A percentile compares a stretch with the other conserved stretches of the same genome.
Evolutionary conservation across 768 basidiomycete genomes (phyloP).

Genomic region (Boletellus sp.): DNA sequence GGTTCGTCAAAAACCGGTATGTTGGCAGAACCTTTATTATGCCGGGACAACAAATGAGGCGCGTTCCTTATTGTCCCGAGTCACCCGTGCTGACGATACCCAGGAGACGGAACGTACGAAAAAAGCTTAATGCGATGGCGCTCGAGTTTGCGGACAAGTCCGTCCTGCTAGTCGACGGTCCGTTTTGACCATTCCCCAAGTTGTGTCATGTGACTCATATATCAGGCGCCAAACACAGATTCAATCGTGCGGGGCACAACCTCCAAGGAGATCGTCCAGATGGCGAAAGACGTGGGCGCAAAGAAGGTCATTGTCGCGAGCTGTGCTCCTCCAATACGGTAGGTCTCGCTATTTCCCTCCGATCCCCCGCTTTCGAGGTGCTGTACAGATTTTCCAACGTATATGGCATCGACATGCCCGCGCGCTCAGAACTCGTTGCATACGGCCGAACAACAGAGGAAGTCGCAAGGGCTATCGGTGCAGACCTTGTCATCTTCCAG

Average conservation of each 20-base stretch:
- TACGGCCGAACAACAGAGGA: slow-evolving; percentile 66
- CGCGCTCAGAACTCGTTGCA: slow-evolving; percentile 89
- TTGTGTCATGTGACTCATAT: background rate
- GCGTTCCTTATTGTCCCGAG: slow-evolving; percentile 1
- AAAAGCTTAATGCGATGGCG: slow-evolving; percentile 98
- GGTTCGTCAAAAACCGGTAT: slow-evolving; percentile 98
- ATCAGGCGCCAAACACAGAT: slow-evolving; percentile 45
- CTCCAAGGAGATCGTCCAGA: slow-evolving; percentile 97
- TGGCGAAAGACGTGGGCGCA: slow-evolving; percentile 98
- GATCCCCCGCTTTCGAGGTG: slow-evolving; percentile 1
- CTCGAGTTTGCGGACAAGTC: slow-evolving; percentile 91
- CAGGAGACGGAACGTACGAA: slow-evolving; percentile 89
- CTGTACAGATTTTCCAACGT: slow-evolving; percentile 77
- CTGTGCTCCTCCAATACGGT: slow-evolving; percentile 96
- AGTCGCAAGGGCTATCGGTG: slow-evolving; percentile 81
- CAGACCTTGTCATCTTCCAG: slow-evolving; percentile 95
- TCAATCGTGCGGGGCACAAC: slow-evolving; percentile 99
- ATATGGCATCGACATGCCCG: slow-evolving; percentile 99
- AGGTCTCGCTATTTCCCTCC: slow-evolving; percentile 9
- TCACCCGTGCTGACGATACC: slow-evolving; percentile 1
- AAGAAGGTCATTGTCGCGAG: slow-evolving; percentile 95
- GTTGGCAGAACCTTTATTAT: slow-evolving; percentile 99
- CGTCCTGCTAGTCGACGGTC: slow-evolving; percentile 94
- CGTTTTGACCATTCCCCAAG: slow-evolving; percentile 12
- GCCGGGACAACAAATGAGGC: slow-evolving; percentile 97